Conservation (phyloP, 192 early-diverging fungal species). For the Rhizoclosmatium globosum region DNA sequence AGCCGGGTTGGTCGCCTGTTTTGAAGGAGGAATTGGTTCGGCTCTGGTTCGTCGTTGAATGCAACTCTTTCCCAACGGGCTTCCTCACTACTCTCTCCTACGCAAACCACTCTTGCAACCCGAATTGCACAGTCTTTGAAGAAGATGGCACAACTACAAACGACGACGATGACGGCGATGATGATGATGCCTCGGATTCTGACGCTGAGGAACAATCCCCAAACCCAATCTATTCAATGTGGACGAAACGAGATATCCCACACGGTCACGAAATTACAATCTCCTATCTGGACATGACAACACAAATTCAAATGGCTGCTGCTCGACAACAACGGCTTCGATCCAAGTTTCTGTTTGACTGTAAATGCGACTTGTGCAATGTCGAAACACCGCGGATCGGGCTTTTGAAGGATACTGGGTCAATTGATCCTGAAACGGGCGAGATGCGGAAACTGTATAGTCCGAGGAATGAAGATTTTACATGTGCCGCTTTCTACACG, state of each 20-base stretch:
- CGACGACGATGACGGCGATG: background rate
- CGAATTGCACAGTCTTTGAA: conserved; percentile 11
- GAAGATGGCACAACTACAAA: background rate
- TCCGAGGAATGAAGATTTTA: conserved; percentile 7
- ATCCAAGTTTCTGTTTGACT: conserved; percentile 20
- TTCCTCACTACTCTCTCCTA: conserved; percentile 14
- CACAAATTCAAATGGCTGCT: background rate
- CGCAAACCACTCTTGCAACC: conserved; percentile 37
- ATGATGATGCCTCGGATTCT: background rate
- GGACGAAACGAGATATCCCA: conserved; percentile 18
- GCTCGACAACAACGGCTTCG: background rate
- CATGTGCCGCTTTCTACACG: conserved; percentile 13
- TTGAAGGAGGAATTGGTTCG: background rate
- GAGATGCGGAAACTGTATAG: background rate
- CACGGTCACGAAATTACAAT: conserved; percentile 27
- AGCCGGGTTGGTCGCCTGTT: too few relatives aligned
- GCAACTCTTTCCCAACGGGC: conserved; percentile 38
- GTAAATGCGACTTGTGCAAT: conserved; percentile 20
- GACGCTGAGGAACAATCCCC: too few relatives aligned
- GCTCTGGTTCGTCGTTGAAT: conserved; percentile 23
- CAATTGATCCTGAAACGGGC: too few relatives aligned
- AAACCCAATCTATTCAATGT: conserved; percentile 3
- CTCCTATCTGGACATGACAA: conserved; percentile 23
- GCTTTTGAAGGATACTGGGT: background rate
- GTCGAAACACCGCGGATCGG: background rate